Percentiles rank a stretch among this genome's conserved stretches.
phyloP scores from a whole-genome alignment of 306 rosid species.

The Styphnolobium japonicum region DNA sequence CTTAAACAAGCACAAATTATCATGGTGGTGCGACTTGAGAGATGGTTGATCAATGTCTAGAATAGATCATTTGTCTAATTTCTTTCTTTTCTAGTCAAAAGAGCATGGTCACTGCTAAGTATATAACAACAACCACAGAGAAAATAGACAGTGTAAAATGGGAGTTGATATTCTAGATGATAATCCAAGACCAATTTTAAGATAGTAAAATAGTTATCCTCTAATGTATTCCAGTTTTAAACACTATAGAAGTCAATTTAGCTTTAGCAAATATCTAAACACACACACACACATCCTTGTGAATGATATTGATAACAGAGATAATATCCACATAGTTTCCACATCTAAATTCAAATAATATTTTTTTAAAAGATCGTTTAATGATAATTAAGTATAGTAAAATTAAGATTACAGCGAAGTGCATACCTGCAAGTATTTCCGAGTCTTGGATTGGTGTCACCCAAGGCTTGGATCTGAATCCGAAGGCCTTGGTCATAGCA shows the following conservation, averaged over 20 bases:
- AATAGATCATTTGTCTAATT: background rate
- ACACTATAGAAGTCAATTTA: background rate
- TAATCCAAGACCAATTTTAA: too few relatives aligned
- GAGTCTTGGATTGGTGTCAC: slow-evolving; percentile 90
- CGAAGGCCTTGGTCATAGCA: slow-evolving; percentile 87
- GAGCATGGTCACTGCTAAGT: background rate
- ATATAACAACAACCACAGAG: background rate
- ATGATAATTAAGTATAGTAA: too few relatives aligned
- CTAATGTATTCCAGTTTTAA: too few relatives aligned
- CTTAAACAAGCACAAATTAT: background rate
- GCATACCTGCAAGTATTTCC: slow-evolving; percentile 90
- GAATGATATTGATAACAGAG: background rate
- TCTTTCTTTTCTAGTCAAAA: background rate
- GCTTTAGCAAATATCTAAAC: background rate
- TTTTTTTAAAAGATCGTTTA: too few relatives aligned
- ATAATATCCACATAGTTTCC: too few relatives aligned
- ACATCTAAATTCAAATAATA: too few relatives aligned
- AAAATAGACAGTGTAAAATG: background rate
- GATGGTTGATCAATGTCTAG: background rate
- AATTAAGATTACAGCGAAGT: background rate
- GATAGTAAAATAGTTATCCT: too few relatives aligned
- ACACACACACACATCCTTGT: background rate
- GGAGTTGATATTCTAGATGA: too few relatives aligned
- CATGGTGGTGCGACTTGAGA: too few relatives aligned
- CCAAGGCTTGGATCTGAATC: slow-evolving; percentile 92